Percentiles rank a stretch among this genome's conserved stretches.
These are phyloP conservation scores for Neotropicomus parvogracilis DNA, from an alignment of 1,284 basidiomycete species.

Conservation along the genomic window DNA sequence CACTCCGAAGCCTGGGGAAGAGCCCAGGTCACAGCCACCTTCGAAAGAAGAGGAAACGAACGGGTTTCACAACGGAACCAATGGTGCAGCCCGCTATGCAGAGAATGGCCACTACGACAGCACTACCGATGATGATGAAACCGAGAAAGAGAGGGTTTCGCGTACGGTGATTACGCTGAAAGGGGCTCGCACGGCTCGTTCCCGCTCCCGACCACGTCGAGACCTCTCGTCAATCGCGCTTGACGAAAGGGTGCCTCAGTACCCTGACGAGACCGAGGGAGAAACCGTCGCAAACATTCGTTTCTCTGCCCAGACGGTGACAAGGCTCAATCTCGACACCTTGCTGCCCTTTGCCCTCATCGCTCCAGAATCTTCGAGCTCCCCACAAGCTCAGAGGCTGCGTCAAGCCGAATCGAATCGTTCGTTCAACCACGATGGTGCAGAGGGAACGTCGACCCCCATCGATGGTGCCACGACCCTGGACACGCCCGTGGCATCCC, in stretches of 20 bases:
- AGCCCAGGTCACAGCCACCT: conserved; percentile 6
- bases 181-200: conserved; percentile 46
- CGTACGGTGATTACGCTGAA: conserved; percentile 70
- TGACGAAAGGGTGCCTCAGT: conserved; percentile 46
- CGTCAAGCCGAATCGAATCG: conserved; percentile 19
- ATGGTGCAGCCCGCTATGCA: conserved; percentile 22
- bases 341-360: conserved; percentile 75
- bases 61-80: conserved; percentile 25
- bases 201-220: conserved; percentile 68
- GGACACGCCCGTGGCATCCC: conserved; percentile 25
- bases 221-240: conserved; percentile 53
- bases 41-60: conserved; percentile 23
- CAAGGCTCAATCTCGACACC: conserved; percentile 50
- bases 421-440: conserved; percentile 18
- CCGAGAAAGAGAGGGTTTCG: conserved; percentile 50
- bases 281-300: conserved; percentile 67
- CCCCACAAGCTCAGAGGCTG: conserved; percentile 35
- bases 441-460: conserved; percentile 10
- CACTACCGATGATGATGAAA: conserved; percentile 37
- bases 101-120: conserved; percentile 30
- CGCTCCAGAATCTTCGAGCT: conserved; percentile 55
- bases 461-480: conserved; percentile 22
- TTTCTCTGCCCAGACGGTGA: conserved; percentile 65
- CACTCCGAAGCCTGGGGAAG: conserved; percentile 34
- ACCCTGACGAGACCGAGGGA: conserved; percentile 56